phyloP scores from a whole-genome alignment of 306 rosid species.

The Trifolium fragiferum region DNA sequence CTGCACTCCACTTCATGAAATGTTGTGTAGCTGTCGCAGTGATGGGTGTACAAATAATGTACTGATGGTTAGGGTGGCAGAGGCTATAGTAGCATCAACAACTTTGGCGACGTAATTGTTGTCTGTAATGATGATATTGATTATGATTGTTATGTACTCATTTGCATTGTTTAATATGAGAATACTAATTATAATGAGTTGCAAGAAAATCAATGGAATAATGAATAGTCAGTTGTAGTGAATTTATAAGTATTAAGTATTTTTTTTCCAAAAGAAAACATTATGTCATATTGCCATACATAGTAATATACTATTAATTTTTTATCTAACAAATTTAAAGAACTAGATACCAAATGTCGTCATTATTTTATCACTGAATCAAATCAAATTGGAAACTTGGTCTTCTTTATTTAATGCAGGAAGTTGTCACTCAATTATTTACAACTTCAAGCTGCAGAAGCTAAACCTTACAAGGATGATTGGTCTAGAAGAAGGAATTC shows the following conservation, averaged over 20 bases:
- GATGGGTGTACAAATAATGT: constrained; percentile 21
- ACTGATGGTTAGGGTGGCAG: constrained; percentile 1
- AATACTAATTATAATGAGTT: constrained; percentile 7
- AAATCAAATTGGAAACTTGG: constrained; percentile 36
- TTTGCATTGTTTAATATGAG: constrained; percentile 28
- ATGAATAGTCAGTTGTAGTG: not conserved
- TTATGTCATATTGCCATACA: not conserved
- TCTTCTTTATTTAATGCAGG: constrained; percentile 59
- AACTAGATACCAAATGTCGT: constrained; percentile 9
- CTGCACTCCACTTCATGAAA: constrained; percentile 16
- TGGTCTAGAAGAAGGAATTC: constrained; percentile 70
- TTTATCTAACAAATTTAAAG: not conserved
- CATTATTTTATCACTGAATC: constrained; percentile 37
- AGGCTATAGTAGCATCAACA: not conserved
- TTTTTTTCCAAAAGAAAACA: constrained; percentile 32
- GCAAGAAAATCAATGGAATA: constrained; percentile 30
- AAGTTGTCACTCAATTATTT: constrained; percentile 87
- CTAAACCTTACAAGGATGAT: constrained; percentile 72
- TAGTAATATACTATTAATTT: constrained; percentile 1
- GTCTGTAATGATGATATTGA: constrained; percentile 16
- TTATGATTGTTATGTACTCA: constrained; percentile 18
- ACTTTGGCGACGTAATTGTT: constrained; percentile 13
- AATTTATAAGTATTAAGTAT: constrained; percentile 1
- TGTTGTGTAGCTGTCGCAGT: not conserved
- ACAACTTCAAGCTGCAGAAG: constrained; percentile 73